Evolutionary conservation across 225 moss, liverwort and hornwort species (phyloP).

Genomic region (Polytrichum formosum): DNA sequence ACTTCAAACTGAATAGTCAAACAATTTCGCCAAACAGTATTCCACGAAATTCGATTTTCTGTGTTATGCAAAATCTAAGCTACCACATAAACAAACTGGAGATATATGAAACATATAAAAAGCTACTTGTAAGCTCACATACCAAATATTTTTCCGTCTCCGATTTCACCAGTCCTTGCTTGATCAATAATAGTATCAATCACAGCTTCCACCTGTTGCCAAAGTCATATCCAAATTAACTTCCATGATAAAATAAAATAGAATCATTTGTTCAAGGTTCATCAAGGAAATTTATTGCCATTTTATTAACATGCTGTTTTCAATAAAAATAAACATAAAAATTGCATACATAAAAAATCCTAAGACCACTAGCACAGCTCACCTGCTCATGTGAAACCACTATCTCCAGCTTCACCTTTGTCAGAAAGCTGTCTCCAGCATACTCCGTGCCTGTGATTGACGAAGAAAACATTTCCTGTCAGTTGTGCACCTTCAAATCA

Average conservation of each 20-base stretch:
- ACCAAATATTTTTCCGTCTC: conserved; percentile 94
- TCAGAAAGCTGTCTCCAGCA: conserved; percentile 47
- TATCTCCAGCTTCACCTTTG: conserved; percentile 63
- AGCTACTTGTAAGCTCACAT: conserved; percentile 5
- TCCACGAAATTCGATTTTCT: too few species aligned
- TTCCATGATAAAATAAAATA: too few species aligned
- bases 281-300: too few species aligned
- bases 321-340: too few species aligned
- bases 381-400: conserved; percentile 62
- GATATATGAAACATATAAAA: not conserved
- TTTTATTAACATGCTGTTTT: too few species aligned
- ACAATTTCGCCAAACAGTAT: too few species aligned
- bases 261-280: too few species aligned
- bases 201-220: conserved; percentile 69
- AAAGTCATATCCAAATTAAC: not conserved
- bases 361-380: not conserved
- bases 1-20: too few species aligned
- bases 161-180: conserved; percentile 92
- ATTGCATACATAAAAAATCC: too few species aligned
- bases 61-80: too few species aligned
- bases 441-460: conserved; percentile 54
- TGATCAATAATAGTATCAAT: conserved; percentile 71
- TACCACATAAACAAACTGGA: too few species aligned
- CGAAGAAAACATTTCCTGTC: not conserved
- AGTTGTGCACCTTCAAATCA: too few species aligned